A percentile compares a stretch with the other conserved stretches of the same genome.
Conservation (phyloP, 495 filamentous ascomycete species). For the Penicillium subrubescens region DNA sequence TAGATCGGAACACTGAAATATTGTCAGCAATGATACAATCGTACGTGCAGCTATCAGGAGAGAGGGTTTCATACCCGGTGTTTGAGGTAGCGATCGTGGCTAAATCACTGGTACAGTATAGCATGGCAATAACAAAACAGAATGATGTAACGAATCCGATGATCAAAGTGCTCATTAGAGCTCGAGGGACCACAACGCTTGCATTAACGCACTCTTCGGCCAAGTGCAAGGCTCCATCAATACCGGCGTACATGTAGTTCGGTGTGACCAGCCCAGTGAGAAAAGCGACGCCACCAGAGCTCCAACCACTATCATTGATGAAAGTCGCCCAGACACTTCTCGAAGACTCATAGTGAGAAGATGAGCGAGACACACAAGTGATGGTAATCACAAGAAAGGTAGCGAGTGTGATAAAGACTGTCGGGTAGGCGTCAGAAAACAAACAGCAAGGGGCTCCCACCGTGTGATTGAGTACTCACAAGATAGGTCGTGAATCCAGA, state of each 20-base stretch:
- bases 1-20: slow-evolving; percentile 27
- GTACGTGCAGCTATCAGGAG: slow-evolving; percentile 17
- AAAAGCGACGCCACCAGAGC: slow-evolving; percentile 29
- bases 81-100: slow-evolving; percentile 19
- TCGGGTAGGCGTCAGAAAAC: background rate
- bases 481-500: slow-evolving; percentile 31
- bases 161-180: slow-evolving; percentile 30
- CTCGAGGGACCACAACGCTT: slow-evolving; percentile 26
- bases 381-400: slow-evolving; percentile 26
- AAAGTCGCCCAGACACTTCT: slow-evolving; percentile 31
- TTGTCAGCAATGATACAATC: slow-evolving; percentile 4
- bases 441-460: background rate
- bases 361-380: slow-evolving; percentile 27
- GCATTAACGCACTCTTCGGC: slow-evolving; percentile 36
- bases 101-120: slow-evolving; percentile 31
- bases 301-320: slow-evolving; percentile 35
- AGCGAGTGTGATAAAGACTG: slow-evolving; percentile 20
- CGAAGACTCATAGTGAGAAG: slow-evolving; percentile 21
- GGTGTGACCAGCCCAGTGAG: slow-evolving; percentile 32
- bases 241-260: slow-evolving; percentile 34
- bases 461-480: slow-evolving; percentile 18
- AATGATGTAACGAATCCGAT: slow-evolving; percentile 35
- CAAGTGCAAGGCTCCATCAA: slow-evolving; percentile 40
- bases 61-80: slow-evolving; percentile 22
- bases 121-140: slow-evolving; percentile 31